Evolutionary conservation across 345 rosid genomes (phyloP), one percentile per base, ranked within the genome.

Genomic region (Citrus australasica): DNA sequence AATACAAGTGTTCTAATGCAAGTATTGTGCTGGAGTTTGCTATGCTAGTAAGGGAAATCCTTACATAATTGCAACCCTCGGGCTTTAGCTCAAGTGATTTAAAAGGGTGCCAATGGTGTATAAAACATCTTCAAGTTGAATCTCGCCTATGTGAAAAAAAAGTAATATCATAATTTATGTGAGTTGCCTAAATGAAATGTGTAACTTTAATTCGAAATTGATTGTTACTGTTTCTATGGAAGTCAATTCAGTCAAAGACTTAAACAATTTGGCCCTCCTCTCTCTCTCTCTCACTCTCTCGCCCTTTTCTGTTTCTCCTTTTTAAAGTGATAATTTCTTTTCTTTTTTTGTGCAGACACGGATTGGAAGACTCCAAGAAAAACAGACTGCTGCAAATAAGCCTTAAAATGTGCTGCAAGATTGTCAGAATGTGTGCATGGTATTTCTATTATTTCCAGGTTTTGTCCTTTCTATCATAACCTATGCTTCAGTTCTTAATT

Each of bases 351-450:
- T 79, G 82, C 84, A 93, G 98, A 81, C 72, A 58, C 93, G 94
- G 77, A 88, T 90, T 58, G 85, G 84, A 33, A 86, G 88, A 69
- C 90, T 93, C 71, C 86, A 79, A 74, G 87, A 90, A 84, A 88
- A 84, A 77, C 85, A 79, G 69, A 84, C 76, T 61, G 85, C 85
- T 67, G 79, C 78, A 38, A 83, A 86, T 83, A 37, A 53, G 35
- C 67, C 77, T 17, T 59, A 61, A 65, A 78, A 73, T 22, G 37
- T 48, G 33, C 55, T n/a, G 71, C 32, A 74, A 71, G 6, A 35
- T 66, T 66, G 55, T 76, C 70, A 17, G 33, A 70, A 1, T 16
- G 32, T 65, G 25, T 6, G 16, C 6, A 13, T 4, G 16, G n/a
- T 51, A 7, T 56, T 69, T 66, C 37, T 30, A 19, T 3, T 51